A percentile compares a stretch with the other conserved stretches of the same genome.
Evolutionary conservation across 352 stramenopile genomes (phyloP).

Genomic region (Phytophthora pseudosyringae): DNA sequence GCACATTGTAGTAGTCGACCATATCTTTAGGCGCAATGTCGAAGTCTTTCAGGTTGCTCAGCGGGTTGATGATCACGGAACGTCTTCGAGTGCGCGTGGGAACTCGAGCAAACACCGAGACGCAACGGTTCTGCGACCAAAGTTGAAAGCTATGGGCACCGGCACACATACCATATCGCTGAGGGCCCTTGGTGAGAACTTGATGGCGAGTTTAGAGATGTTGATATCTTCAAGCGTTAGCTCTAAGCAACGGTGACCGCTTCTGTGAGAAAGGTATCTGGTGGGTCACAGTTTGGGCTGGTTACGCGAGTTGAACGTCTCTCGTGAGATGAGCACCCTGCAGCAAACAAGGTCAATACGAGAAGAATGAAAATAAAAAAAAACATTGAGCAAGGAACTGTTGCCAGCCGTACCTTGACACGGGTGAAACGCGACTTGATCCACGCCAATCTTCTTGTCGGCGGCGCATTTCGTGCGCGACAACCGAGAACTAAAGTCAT

Average conservation of each 20-base stretch:
- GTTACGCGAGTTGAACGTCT: constrained; percentile 65
- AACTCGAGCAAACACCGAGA: constrained; percentile 71
- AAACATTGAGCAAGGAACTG: neutral
- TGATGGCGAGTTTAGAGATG: constrained; percentile 87
- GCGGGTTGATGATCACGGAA: constrained; percentile 57
- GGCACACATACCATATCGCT: constrained; percentile 65
- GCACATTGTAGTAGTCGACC: constrained; percentile 32
- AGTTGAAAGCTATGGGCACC: constrained; percentile 74
- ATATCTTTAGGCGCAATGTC: constrained; percentile 59
- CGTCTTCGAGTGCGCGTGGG: constrained; percentile 62
- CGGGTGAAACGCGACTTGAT: constrained; percentile 71
- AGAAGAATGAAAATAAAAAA: too few relatives aligned
- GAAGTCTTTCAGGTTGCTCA: constrained; percentile 68
- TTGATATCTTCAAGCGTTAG: constrained; percentile 76
- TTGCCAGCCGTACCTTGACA: constrained; percentile 52
- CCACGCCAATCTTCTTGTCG: constrained; percentile 78
- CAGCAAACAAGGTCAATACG: constrained; percentile 8
- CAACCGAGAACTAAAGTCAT: constrained; percentile 68
- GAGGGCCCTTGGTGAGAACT: constrained; percentile 84
- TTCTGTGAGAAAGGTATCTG: constrained; percentile 76
- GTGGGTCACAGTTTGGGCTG: constrained; percentile 60
- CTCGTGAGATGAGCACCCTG: constrained; percentile 78
- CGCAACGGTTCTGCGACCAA: constrained; percentile 69
- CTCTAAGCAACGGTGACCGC: constrained; percentile 17
- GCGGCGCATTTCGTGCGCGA: constrained; percentile 60